A percentile compares a stretch with the other conserved stretches of the same genome.
Evolutionary conservation across 1,139 yeast genomes (phyloP).

Genomic region (Pneumocystis carinii): DNA sequence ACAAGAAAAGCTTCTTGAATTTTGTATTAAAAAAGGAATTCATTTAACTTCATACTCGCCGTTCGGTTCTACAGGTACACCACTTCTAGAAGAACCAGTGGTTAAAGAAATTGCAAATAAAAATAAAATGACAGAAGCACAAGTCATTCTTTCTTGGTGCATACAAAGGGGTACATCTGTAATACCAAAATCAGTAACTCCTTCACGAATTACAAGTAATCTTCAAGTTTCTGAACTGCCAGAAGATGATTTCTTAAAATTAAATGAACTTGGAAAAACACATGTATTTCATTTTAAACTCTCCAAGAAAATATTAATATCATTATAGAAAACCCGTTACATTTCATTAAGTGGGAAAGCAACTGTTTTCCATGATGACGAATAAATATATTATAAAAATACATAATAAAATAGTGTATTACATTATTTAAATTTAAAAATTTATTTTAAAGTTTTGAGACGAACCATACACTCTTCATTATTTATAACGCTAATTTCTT

Average conservation of each 20-base stretch:
- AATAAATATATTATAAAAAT: not conserved
- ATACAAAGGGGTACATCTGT: conserved; percentile 42
- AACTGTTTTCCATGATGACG: not conserved
- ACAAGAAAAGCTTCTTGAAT: conserved; percentile 13
- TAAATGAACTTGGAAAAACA: not conserved
- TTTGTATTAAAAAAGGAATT: conserved; percentile 11
- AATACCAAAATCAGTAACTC: conserved; percentile 55
- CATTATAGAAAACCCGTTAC: not conserved
- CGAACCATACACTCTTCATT: not conserved
- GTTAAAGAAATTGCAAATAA: conserved; percentile 39
- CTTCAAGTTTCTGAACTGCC: conserved; percentile 36
- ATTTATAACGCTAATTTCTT: not conserved
- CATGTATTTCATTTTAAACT: not conserved
- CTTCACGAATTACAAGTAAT: conserved; percentile 42
- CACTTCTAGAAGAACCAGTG: conserved; percentile 32
- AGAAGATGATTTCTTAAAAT: conserved; percentile 35
- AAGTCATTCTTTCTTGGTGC: conserved; percentile 67
- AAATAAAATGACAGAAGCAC: conserved; percentile 40
- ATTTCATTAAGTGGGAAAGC: not conserved
- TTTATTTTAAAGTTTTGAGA: not conserved
- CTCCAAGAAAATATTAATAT: not conserved
- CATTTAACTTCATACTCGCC: conserved; percentile 16
- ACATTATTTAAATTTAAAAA: not conserved
- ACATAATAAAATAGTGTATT: not conserved
- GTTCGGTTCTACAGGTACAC: conserved; percentile 14